These are phyloP conservation scores for Calonectria fujianensis DNA, from an alignment of 2,329 filamentous ascomycete genomes.

Conservation along the genomic window DNA sequence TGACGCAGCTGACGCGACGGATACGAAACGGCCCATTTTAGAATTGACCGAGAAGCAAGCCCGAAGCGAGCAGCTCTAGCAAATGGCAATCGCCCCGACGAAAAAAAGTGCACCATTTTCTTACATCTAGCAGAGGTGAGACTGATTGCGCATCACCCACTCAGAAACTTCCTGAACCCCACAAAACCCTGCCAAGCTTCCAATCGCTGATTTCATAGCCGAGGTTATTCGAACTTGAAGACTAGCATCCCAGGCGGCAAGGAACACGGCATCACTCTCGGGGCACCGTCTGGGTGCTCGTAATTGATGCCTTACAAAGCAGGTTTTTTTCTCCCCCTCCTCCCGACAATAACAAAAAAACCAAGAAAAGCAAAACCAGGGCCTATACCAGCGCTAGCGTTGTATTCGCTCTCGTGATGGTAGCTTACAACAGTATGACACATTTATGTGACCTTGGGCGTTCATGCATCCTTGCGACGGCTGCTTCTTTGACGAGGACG, in stretches of 20 bases:
- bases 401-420: neutral
- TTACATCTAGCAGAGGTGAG: neutral
- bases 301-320: neutral
- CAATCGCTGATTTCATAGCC: neutral
- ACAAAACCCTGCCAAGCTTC: neutral
- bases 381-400: neutral
- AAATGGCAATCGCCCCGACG: neutral
- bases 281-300: rapidly evolving
- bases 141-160: neutral
- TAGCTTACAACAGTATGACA: neutral
- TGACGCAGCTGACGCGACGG: slow-evolving; percentile 4
- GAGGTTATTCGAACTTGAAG: neutral
- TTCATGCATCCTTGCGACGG: neutral
- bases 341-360: no score
- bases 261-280: neutral
- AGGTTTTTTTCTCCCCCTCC: no score
- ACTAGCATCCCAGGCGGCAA: neutral
- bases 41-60: neutral
- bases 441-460: neutral
- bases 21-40: neutral
- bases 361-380: no score
- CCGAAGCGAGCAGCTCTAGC: neutral
- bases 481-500: neutral
- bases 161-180: neutral
- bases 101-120: neutral